Evolutionary conservation across 164 flowering plant species (phyloP), one percentile per base, ranked within the genome.

Genomic region (Vitis amurensis): DNA sequence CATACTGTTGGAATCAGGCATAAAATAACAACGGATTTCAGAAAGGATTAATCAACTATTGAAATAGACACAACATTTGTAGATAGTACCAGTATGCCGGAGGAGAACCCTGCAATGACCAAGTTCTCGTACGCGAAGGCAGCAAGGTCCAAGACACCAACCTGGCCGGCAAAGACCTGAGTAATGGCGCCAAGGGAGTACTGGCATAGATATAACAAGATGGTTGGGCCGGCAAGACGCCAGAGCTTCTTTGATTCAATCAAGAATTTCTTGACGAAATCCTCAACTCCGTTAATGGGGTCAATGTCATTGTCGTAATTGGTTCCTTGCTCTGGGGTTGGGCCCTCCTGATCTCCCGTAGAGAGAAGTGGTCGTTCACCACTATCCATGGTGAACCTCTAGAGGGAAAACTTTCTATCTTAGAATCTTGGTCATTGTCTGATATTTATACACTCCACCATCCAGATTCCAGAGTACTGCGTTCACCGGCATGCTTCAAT

Each of bases 131-230:
- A 78, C 47, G 95, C 87, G 71, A 92, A 77, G 56, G 91, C 93
- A 14, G 95, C 97, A 49, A 90, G 91, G 3, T 74, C 84, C 11
- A 89, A 76, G 8, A 83, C 80, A 30, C 91, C 81, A n/a, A 88
- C 80, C 10, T 88, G 93, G 55, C 97, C 95, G 19, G 90, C 83
- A 52, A 92, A 84, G 70, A 81, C 75, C 52, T 88, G 93, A 44
- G 94, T 90, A 67, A 90, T 62, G 68, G 94, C 93, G 17, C 89
- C 91, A 30, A 89, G 86, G 0, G 94, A 86, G 85, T 85, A 90
- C 27, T 86, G 90, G 68, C 87, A 83, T 44, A 87, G 16, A 65
- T 84, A 66, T 27, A 90, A 88, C 82, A 91, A 88, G 67, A 90
- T 88, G 14, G 90, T 89, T 0, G 91, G 91, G 12, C 87, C 97